phyloP scores from a whole-genome alignment of 164 flowering plant species.

The Dillenia suffruticosa region DNA sequence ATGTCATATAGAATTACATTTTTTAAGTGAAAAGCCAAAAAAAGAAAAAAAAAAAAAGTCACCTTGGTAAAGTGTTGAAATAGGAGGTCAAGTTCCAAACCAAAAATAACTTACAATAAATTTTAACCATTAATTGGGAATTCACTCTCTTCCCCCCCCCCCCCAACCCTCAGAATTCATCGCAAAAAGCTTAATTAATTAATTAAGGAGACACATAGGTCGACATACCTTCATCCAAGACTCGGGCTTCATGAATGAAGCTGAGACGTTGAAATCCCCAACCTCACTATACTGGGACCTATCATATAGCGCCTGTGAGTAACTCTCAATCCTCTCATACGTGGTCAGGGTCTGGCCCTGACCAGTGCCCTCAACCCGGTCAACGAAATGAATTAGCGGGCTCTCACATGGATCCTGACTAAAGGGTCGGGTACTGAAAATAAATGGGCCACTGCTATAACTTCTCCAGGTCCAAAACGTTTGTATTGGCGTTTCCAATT shows the following conservation, averaged over 20 bases:
- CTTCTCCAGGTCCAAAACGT: conserved; percentile 72
- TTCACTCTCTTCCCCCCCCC: no score
- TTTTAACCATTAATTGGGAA: no score
- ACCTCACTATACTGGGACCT: conserved; percentile 15
- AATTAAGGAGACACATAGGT: no score
- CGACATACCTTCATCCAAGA: conserved; percentile 45
- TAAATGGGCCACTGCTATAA: conserved; percentile 42
- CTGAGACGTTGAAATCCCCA: conserved; percentile 30
- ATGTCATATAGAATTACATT: no score
- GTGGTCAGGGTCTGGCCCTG: conserved; percentile 18
- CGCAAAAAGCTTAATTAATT: no score
- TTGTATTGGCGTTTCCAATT: conserved; percentile 45
- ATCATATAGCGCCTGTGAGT: conserved; percentile 12
- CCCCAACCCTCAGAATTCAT: no score
- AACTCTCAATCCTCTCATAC: conserved; percentile 19
- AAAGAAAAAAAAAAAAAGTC: no score
- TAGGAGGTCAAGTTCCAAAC: no score
- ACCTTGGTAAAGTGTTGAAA: no score
- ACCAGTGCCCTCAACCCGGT: conserved; percentile 17
- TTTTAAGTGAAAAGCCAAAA: no score
- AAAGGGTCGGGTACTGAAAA: conserved; percentile 59
- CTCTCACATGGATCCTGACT: conserved; percentile 34
- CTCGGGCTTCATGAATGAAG: conserved; percentile 23
- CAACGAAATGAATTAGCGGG: conserved; percentile 36
- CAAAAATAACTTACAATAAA: no score